A percentile compares a stretch with the other conserved stretches of the same genome.
Evolutionary conservation across 1,284 basidiomycete species (phyloP).

Genomic region (Sphagnurus paluster): DNA sequence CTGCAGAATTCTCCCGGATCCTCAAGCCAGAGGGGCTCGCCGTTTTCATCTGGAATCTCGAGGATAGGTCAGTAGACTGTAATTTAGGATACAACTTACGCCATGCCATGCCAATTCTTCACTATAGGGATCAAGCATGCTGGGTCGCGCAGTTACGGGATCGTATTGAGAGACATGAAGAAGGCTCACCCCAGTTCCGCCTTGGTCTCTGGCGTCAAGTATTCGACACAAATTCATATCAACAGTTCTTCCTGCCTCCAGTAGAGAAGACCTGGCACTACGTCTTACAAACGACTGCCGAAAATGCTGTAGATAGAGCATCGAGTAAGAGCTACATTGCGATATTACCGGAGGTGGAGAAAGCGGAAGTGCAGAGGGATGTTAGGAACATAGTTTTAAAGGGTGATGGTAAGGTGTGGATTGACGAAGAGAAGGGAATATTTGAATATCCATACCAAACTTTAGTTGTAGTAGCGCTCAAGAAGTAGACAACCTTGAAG

Average conservation of each 20-base stretch:
- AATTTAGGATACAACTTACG: neutral
- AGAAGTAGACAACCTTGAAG: constrained; percentile 26
- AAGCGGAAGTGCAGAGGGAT: constrained; percentile 45
- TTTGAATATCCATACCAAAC: constrained; percentile 52
- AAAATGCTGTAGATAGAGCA: constrained; percentile 60
- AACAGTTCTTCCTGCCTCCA: constrained; percentile 49
- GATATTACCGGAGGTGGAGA: constrained; percentile 54
- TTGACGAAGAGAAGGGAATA: constrained; percentile 40
- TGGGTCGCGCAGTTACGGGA: constrained; percentile 75
- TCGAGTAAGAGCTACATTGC: constrained; percentile 76
- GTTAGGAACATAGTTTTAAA: constrained; percentile 48
- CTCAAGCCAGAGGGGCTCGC: constrained; percentile 66
- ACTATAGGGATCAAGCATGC: constrained; percentile 49
- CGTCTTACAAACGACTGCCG: constrained; percentile 44
- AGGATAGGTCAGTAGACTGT: constrained; percentile 54
- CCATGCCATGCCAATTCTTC: neutral
- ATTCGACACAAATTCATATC: constrained; percentile 59
- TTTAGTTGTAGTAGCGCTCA: constrained; percentile 39
- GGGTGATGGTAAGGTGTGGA: constrained; percentile 44
- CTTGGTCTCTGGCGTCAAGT: constrained; percentile 65
- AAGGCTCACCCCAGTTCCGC: constrained; percentile 72
- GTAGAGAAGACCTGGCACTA: constrained; percentile 56
- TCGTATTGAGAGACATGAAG: constrained; percentile 63
- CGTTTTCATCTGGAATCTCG: constrained; percentile 79
- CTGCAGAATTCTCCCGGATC: constrained; percentile 67